Conservation (phyloP, 345 rosid species). For the Luvunga scandens region DNA sequence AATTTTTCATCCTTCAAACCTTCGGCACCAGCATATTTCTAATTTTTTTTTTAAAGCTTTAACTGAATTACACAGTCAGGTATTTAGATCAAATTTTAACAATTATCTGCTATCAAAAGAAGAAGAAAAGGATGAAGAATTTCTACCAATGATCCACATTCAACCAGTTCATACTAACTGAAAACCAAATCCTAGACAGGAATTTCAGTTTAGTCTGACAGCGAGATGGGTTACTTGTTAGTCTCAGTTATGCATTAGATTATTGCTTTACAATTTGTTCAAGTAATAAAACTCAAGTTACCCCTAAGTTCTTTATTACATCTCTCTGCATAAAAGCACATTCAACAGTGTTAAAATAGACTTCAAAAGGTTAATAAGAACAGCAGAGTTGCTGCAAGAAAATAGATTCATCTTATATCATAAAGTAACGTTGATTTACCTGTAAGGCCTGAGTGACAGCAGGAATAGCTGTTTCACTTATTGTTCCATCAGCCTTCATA, state of each 20-base stretch:
- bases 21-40: neutral
- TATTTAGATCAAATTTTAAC: neutral
- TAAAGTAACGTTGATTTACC: conserved; percentile 28
- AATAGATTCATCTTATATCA: neutral
- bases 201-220: neutral
- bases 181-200: neutral
- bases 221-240: neutral
- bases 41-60: neutral
- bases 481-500: conserved; percentile 70
- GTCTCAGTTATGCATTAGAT: neutral
- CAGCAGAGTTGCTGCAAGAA: neutral
- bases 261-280: neutral
- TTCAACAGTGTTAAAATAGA: neutral
- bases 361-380: neutral
- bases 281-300: neutral
- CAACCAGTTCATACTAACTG: neutral
- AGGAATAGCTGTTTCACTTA: conserved; percentile 65
- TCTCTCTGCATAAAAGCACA: neutral
- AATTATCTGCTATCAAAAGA: neutral
- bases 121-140: neutral
- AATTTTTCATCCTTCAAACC: neutral
- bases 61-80: neutral
- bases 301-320: neutral
- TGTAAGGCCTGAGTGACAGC: conserved; percentile 57
- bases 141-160: neutral